Base-by-base conservation (phyloP, 257 asterid species). In the Nicotiana knightiana region DNA sequence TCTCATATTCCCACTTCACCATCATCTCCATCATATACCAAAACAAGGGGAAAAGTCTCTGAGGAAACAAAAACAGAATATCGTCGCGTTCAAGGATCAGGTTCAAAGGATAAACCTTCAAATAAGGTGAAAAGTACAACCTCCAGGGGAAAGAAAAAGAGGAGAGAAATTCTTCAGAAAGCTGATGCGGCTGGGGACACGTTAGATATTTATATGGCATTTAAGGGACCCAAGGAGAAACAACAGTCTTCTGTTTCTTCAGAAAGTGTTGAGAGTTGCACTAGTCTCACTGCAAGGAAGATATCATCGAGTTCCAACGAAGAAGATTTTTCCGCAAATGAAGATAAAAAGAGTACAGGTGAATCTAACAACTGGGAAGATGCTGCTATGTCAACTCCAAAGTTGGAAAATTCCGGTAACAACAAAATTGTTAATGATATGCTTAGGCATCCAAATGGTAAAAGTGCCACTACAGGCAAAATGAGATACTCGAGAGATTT, bases 341-440 rank as follows among this genome's bases (percentile, higher is more conserved):
- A 85, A 61, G 77, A 61, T 59, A 57, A 37, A 48, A 65, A 18
- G 87, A 82, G 67, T 54, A 85, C 83, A 58, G 67, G 35, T 54
- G 87, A 82, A 82, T 77, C 87, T 67, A 85, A 79, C 59, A 80
- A 71, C 58, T 79, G 88, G 88, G 86, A 85, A 62, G 83, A 79
- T 70, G 84, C 81, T 63, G 82, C 77, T 15, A 77, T 82, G 67
- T 67, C 86, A 39, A 78, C 79, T 39, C 77, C 77, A 16, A 81
- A 83, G 53, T 57, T 73, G 76, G 84, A 73, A 39, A 63, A 59
- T 81, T 28, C 51, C 28, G 79, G 79, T 48, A 80, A 67, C 51
- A 67, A 76, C 21, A 67, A 6, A 30, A 61, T 26, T n/a, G 28
- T 48, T 57, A 55, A 10, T 16, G 39, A 68, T 39, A 33, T 64